phyloP scores from a whole-genome alignment of 2,329 filamentous ascomycete genomes.

The Sclerotinia nivalis region DNA sequence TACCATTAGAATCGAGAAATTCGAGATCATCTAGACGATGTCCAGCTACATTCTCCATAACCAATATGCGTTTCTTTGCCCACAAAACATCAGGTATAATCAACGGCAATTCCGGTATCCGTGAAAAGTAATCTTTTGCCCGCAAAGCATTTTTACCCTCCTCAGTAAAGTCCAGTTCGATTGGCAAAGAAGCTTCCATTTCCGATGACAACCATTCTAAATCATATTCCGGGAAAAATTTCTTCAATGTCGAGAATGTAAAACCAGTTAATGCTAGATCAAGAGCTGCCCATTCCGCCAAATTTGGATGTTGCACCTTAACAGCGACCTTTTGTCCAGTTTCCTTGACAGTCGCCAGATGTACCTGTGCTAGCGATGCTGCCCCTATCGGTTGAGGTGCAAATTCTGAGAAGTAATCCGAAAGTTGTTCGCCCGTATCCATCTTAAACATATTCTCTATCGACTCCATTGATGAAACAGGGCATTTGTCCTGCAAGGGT shows the following conservation, averaged over 20 bases:
- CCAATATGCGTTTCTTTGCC: conserved; percentile 84
- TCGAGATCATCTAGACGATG: conserved; percentile 84
- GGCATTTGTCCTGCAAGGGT: conserved; percentile 92
- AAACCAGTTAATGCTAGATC: conserved; percentile 85
- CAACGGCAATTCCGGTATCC: conserved; percentile 73
- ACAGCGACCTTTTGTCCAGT: conserved; percentile 87
- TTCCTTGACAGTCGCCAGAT: conserved; percentile 79
- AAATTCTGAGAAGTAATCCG: conserved; percentile 85
- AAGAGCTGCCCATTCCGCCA: conserved; percentile 87
- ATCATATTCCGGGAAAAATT: conserved; percentile 96
- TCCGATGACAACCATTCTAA: conserved; percentile 93
- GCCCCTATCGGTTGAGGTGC: conserved; percentile 80
- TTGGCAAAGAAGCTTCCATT: conserved; percentile 86
- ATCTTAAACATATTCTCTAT: conserved; percentile 82
- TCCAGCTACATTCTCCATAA: conserved; percentile 92
- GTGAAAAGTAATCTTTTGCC: conserved; percentile 77
- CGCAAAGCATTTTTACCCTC: conserved; percentile 83
- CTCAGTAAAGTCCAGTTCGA: conserved; percentile 85
- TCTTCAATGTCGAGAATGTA: conserved; percentile 85
- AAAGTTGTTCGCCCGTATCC: conserved; percentile 78
- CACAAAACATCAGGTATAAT: conserved; percentile 88
- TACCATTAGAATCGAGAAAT: conserved; percentile 80
- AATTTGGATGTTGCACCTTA: conserved; percentile 89
- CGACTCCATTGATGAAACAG: conserved; percentile 84
- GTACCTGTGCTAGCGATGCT: conserved; percentile 91